These are phyloP conservation scores for Globisporangium irregulare DNA, from an alignment of 352 stramenopile genomes.

Conservation along the genomic window DNA sequence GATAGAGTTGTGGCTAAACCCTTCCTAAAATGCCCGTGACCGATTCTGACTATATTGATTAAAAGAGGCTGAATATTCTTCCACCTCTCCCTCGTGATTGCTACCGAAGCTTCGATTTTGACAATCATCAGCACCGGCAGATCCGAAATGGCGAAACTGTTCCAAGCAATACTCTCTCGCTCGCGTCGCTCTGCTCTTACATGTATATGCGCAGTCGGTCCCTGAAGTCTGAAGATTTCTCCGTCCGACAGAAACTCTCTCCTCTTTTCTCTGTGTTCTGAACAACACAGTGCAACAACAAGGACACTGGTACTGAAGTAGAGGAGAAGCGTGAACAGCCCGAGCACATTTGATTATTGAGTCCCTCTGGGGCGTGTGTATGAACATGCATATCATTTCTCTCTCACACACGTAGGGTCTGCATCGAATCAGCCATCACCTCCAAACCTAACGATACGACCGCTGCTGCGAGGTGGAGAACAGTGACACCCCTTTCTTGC, in stretches of 20 bases:
- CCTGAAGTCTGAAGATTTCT: no score
- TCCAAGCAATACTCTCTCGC: not conserved
- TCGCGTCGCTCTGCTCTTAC: not conserved
- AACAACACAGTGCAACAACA: not conserved
- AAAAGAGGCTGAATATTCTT: not conserved
- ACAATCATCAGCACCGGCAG: not conserved
- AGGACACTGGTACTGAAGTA: not conserved
- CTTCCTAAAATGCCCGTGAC: not conserved
- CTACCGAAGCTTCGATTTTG: not conserved
- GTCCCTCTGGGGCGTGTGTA: not conserved
- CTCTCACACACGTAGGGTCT: not conserved
- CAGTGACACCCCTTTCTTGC: conserved; percentile 69
- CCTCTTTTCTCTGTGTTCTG: not conserved
- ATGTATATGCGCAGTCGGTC: no score
- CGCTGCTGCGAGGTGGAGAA: conserved; percentile 74
- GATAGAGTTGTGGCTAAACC: not conserved
- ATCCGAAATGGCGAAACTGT: not conserved
- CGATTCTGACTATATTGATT: conserved; percentile 1
- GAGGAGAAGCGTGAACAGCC: not conserved
- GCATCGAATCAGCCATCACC: not conserved
- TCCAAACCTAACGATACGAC: conserved; percentile 50
- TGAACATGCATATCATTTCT: not conserved
- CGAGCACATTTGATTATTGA: not conserved
- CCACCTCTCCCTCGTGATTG: not conserved
- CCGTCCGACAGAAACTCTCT: not conserved